Base-by-base conservation (phyloP, 1,284 basidiomycete genomes). In the Apiotrichum gracile region DNA sequence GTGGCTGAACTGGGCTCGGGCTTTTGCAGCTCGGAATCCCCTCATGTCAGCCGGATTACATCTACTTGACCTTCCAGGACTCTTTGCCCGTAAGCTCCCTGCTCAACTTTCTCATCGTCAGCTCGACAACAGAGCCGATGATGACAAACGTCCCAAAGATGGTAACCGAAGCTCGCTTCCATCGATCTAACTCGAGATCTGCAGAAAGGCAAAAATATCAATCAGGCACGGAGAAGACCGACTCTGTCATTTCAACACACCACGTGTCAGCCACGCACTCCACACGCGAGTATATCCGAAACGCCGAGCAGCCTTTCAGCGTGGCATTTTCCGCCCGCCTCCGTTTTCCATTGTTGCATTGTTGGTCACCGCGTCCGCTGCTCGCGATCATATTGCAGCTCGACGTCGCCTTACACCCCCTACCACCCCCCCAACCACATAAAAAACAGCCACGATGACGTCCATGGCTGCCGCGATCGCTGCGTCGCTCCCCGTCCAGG, bases 391-490 rank as follows among this genome's bases (percentile, higher is more conserved):
- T 34, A 19, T 33, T 21, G 29, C 8, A 8, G 13, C 21, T 13
- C 29, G n/a, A 22, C 29, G 29, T 45, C 43, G 27, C 41, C 27
- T 19, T 24, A 31, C 43, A 21, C 29, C 29, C 43, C 43, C 27
- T n/a, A 19, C 42, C n/a, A 37, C 40, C 14, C 33, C 34, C 41
- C 33, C 37, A 46, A 35, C 40, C 46, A 47, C 49, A 29, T 49
- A 52, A 60, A 59, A 59, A 44, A 52, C 52, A 47, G 48, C 31
- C 64, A 72, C 49, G 49, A 73, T 73, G 70, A 68, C 73, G 55
- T 91, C 90, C 49, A 91, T 92, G 88, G 90, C 90, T 50, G 88
- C 77, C 39, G 74, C 87, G 39, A 80, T 92, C 35, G 89, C 89
- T 67, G 90, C 90, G 33, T 85, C 86, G 25, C 78, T 91, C 31